These are phyloP conservation scores for Aspergillus cristatus DNA, from an alignment of 495 filamentous ascomycete species.

Conservation along the genomic window DNA sequence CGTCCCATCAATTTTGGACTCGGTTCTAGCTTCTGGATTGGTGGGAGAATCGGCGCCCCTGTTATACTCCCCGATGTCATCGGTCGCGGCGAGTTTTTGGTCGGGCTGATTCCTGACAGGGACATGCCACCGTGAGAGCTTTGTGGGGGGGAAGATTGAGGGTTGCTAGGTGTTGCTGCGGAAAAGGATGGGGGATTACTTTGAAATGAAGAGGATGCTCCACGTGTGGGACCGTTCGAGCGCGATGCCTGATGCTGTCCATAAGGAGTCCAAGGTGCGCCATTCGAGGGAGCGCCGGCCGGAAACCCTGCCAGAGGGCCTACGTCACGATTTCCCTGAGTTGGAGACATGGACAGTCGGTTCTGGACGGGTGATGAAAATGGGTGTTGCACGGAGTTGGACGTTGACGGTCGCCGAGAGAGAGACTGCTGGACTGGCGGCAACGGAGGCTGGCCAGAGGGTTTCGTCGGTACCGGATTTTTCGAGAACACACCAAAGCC, in stretches of 20 bases:
- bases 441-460: slow-evolving; percentile 24
- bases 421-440: slow-evolving; percentile 23
- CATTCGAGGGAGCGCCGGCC: slow-evolving; percentile 19
- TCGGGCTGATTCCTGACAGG: slow-evolving; percentile 62
- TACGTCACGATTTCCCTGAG: slow-evolving; percentile 38
- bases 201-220: slow-evolving; percentile 23
- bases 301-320: slow-evolving; percentile 38
- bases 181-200: slow-evolving; percentile 16
- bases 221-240: slow-evolving; percentile 17
- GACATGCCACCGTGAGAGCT: slow-evolving; percentile 45
- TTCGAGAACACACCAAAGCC: slow-evolving; percentile 17
- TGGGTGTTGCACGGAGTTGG: slow-evolving; percentile 32
- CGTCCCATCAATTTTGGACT: slow-evolving; percentile 41
- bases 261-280: slow-evolving; percentile 27
- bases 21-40: slow-evolving; percentile 39
- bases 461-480: slow-evolving; percentile 21
- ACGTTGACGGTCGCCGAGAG: slow-evolving; percentile 37
- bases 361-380: slow-evolving; percentile 34
- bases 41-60: slow-evolving; percentile 39
- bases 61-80: slow-evolving; percentile 37
- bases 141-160: slow-evolving; percentile 35
- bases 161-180: slow-evolving; percentile 23
- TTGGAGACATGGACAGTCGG: slow-evolving; percentile 41
- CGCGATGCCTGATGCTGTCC: slow-evolving; percentile 27
- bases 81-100: slow-evolving; percentile 55